Conservation (phyloP, 192 early-diverging fungal species). For the Spinellus fusiger region DNA sequence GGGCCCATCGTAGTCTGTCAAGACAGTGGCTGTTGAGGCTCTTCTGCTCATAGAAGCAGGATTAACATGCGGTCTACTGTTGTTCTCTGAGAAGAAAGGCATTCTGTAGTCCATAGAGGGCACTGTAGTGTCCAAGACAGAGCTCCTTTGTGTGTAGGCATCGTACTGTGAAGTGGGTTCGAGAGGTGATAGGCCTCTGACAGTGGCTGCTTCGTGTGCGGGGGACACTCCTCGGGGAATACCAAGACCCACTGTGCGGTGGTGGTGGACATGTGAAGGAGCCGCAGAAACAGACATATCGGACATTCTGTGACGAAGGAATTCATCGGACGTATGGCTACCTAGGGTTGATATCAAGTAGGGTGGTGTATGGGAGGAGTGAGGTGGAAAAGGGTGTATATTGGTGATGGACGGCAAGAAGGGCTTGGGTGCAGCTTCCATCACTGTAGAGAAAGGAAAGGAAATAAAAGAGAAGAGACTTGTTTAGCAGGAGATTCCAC, state of each 20-base stretch:
- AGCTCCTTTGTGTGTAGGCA: constrained; percentile 25
- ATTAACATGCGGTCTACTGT: constrained; percentile 22
- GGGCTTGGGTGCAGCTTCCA: constrained; percentile 13
- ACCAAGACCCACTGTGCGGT: not conserved
- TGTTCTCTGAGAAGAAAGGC: constrained; percentile 25
- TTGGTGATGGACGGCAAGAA: constrained; percentile 19
- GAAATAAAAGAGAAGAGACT: no score
- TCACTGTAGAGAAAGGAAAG: no score
- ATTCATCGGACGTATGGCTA: constrained; percentile 17
- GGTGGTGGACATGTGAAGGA: not conserved
- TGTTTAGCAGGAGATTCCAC: no score
- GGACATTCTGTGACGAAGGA: constrained; percentile 30
- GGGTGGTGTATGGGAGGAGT: not conserved
- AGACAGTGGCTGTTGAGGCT: constrained; percentile 23
- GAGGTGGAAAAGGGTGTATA: constrained; percentile 19
- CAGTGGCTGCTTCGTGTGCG: not conserved
- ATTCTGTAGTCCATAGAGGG: constrained; percentile 21
- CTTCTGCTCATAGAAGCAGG: constrained; percentile 15
- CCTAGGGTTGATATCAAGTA: not conserved
- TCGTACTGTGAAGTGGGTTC: constrained; percentile 26
- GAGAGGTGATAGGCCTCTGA: constrained; percentile 20
- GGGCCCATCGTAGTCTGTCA: constrained; percentile 21
- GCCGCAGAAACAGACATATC: constrained; percentile 27
- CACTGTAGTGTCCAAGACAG: constrained; percentile 14
- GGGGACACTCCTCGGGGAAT: constrained; percentile 11